A percentile compares a stretch with the other conserved stretches of the same genome.
phyloP scores from a whole-genome alignment of 2,329 filamentous ascomycete species.

The Chrysosporium keratinophilum region DNA sequence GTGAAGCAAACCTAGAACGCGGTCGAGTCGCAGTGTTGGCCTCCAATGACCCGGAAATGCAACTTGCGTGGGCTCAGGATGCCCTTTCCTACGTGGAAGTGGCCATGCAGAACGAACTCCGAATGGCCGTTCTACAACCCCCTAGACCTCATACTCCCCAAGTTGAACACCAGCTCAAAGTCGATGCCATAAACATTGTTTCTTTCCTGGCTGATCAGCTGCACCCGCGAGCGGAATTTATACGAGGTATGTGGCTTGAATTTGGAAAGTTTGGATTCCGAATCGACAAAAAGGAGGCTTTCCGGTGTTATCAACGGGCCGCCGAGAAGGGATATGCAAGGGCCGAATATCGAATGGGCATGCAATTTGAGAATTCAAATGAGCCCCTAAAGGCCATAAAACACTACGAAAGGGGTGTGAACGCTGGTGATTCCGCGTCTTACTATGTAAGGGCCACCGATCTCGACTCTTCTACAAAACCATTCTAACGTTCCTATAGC shows the following conservation, averaged over 20 bases:
- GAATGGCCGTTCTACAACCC: slow-evolving; percentile 50
- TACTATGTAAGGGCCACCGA: slow-evolving; percentile 45
- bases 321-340: slow-evolving; percentile 75
- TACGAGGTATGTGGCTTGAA: slow-evolving; percentile 92
- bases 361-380: slow-evolving; percentile 94
- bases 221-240: slow-evolving; percentile 88
- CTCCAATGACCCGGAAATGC: slow-evolving; percentile 91
- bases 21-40: slow-evolving; percentile 75
- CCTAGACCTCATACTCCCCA: slow-evolving; percentile 68
- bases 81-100: slow-evolving; percentile 81
- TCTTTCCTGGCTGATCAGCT: slow-evolving; percentile 80
- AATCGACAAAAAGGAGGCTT: slow-evolving; percentile 90
- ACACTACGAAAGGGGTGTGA: slow-evolving; percentile 77
- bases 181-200: slow-evolving; percentile 87
- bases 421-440: slow-evolving; percentile 75
- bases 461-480: slow-evolving; percentile 1
- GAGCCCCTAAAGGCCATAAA: slow-evolving; percentile 82
- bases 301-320: slow-evolving; percentile 73
- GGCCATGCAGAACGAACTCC: slow-evolving; percentile 62
- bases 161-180: slow-evolving; percentile 75
- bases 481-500: slow-evolving; percentile 39
- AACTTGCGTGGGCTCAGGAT: slow-evolving; percentile 93
- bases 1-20: slow-evolving; percentile 78
- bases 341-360: slow-evolving; percentile 93
- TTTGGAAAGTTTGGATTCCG: slow-evolving; percentile 92